Evolutionary conservation across 148 eudicot species (phyloP).

Genomic region (Camellia lanceoleosa): DNA sequence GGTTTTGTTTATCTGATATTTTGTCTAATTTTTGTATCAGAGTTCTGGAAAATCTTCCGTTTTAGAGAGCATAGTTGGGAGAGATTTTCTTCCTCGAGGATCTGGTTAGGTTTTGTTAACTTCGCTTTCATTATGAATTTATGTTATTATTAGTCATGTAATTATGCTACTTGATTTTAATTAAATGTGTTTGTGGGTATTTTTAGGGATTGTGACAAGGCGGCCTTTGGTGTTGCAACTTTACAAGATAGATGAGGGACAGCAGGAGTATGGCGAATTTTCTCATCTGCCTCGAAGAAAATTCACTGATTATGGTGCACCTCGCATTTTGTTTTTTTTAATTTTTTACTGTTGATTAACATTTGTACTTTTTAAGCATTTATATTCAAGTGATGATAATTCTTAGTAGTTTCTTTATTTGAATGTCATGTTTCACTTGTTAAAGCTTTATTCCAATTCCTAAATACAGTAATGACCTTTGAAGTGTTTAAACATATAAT

Average conservation of each 20-base stretch:
- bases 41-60: constrained; percentile 97
- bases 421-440: neutral
- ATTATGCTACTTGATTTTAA: neutral
- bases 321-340: too few relatives aligned
- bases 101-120: constrained; percentile 53
- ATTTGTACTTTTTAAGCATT: neutral
- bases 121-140: neutral
- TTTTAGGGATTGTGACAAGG: constrained; percentile 88
- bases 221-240: constrained; percentile 89
- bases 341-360: neutral
- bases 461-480: neutral
- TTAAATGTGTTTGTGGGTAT: neutral
- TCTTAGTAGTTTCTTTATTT: neutral
- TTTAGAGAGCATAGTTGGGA: constrained; percentile 89
- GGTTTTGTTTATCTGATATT: neutral
- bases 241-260: constrained; percentile 67
- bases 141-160: neutral
- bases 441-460: neutral
- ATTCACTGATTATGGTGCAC: constrained; percentile 76
- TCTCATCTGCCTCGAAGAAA: constrained; percentile 68
- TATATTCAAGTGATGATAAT: neutral
- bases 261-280: constrained; percentile 84
- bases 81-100: constrained; percentile 95
- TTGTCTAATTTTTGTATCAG: constrained; percentile 29
- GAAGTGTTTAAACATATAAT: neutral